These are phyloP conservation scores for Phytophthora tentaculata DNA, from an alignment of 352 stramenopile species.

Conservation along the genomic window DNA sequence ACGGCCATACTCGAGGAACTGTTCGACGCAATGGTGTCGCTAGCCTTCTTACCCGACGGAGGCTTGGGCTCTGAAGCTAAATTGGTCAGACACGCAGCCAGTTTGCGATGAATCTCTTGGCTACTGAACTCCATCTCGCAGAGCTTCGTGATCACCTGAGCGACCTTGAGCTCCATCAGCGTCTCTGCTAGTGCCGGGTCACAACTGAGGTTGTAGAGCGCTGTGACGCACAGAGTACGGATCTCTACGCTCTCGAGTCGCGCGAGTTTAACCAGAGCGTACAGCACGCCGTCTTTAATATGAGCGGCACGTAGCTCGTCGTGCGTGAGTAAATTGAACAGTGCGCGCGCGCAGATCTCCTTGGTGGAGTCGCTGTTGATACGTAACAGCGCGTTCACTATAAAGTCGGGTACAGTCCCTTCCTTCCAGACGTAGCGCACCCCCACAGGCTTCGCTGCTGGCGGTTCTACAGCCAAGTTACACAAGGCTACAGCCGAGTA, in stretches of 20 bases:
- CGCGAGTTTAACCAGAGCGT: slow-evolving; percentile 88
- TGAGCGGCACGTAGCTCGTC: slow-evolving; percentile 79
- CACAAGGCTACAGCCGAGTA: slow-evolving; percentile 89
- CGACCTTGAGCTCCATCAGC: slow-evolving; percentile 87
- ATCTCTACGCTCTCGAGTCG: slow-evolving; percentile 85
- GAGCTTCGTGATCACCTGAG: slow-evolving; percentile 86
- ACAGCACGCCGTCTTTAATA: slow-evolving; percentile 88
- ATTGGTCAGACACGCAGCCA: slow-evolving; percentile 81
- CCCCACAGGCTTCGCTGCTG: slow-evolving; percentile 44
- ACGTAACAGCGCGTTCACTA: slow-evolving; percentile 88
- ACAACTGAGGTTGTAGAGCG: slow-evolving; percentile 87
- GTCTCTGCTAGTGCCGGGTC: slow-evolving; percentile 72
- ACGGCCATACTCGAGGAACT: slow-evolving; percentile 26
- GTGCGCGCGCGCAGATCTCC: slow-evolving; percentile 82
- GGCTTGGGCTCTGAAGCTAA: slow-evolving; percentile 66
- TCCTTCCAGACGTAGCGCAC: slow-evolving; percentile 85
- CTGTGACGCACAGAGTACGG: slow-evolving; percentile 75
- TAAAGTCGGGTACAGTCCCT: slow-evolving; percentile 88
- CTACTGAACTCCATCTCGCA: slow-evolving; percentile 88
- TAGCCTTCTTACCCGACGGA: slow-evolving; percentile 27
- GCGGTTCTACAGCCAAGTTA: slow-evolving; percentile 79
- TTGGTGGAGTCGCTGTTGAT: slow-evolving; percentile 92
- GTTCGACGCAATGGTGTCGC: slow-evolving; percentile 4
- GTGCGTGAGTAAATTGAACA: slow-evolving; percentile 90
- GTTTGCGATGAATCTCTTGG: slow-evolving; percentile 74